phyloP scores from a whole-genome alignment of 176 grass and related monocot species.

The Dendrocalamus sinicus region DNA sequence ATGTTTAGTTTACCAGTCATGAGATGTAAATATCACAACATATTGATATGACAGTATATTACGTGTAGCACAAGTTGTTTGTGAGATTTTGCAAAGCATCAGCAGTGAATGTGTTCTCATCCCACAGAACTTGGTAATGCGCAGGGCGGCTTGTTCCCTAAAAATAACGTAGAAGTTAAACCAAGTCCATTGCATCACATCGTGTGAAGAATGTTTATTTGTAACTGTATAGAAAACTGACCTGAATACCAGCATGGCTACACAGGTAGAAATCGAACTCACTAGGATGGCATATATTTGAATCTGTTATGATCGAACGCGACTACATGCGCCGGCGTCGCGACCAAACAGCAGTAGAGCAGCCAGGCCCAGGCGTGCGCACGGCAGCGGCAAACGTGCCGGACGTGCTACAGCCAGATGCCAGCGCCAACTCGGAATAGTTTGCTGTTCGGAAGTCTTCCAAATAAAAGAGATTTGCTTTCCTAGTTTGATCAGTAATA shows the following conservation, averaged over 20 bases:
- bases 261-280: slow-evolving; percentile 88
- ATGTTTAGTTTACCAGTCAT: slow-evolving; percentile 22
- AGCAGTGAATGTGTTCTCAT: slow-evolving; percentile 73
- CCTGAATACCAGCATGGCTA: slow-evolving; percentile 83
- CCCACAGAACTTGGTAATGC: slow-evolving; percentile 82
- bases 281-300: slow-evolving; percentile 84
- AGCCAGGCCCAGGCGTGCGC: too few relatives aligned
- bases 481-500: too few relatives aligned
- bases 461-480: too few relatives aligned
- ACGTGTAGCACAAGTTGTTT: slow-evolving; percentile 87
- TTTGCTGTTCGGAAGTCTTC: too few relatives aligned
- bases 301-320: neutral
- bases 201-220: neutral
- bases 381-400: too few relatives aligned
- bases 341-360: too few relatives aligned
- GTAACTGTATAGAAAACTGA: slow-evolving; percentile 35
- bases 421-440: too few relatives aligned
- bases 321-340: too few relatives aligned
- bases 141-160: slow-evolving; percentile 79
- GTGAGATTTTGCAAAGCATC: slow-evolving; percentile 73
- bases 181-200: slow-evolving; percentile 12
- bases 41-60: slow-evolving; percentile 19
- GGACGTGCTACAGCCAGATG: too few relatives aligned
- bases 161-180: slow-evolving; percentile 27
- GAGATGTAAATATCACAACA: neutral